Conservation (phyloP, 257 asterid genomes). For the Ligustrum vulgare region DNA sequence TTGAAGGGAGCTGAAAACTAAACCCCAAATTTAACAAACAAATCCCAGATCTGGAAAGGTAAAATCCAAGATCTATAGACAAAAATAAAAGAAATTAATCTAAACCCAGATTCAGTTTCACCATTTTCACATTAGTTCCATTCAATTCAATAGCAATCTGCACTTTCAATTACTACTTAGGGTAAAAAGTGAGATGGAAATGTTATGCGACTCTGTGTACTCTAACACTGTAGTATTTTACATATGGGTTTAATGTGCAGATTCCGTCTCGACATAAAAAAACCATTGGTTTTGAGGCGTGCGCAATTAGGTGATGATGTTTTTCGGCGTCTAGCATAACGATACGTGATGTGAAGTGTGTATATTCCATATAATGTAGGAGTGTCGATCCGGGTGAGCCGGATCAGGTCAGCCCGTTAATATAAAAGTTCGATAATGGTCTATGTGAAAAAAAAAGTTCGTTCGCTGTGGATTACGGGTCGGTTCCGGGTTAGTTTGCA, state of each 20-base stretch:
- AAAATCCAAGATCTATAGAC: conserved; percentile 45
- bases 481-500: too few relatives aligned
- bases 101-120: conserved; percentile 26
- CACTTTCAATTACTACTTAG: background rate
- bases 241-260: background rate
- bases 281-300: conserved; percentile 21
- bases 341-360: background rate
- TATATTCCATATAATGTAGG: too few relatives aligned
- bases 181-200: background rate
- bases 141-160: background rate
- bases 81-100: conserved; percentile 4
- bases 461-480: too few relatives aligned
- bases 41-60: conserved; percentile 72
- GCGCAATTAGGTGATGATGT: background rate
- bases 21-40: conserved; percentile 19
- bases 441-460: too few relatives aligned
- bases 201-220: background rate
- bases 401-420: too few relatives aligned
- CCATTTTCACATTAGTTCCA: conserved; percentile 34
- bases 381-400: too few relatives aligned
- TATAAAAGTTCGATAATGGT: too few relatives aligned
- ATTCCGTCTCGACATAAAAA: background rate
- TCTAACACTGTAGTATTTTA: background rate
- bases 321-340: background rate
- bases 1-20: conserved; percentile 21